A percentile compares a stretch with the other conserved stretches of the same genome.
Evolutionary conservation across 768 basidiomycete species (phyloP).

Genomic region (Suillus subalutaceus): DNA sequence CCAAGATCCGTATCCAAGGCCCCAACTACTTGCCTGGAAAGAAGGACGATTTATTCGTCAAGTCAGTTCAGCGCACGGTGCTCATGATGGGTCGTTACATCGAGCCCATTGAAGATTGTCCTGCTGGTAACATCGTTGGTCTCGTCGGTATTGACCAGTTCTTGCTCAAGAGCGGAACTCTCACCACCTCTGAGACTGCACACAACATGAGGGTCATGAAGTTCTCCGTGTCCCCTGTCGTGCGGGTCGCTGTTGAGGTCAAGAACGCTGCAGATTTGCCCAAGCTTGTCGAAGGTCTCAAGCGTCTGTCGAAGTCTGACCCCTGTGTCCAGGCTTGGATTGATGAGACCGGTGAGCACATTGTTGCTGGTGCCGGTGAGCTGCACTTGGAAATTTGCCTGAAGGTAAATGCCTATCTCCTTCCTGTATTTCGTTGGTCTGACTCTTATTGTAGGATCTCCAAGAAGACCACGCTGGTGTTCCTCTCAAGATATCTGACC

Average conservation of each 20-base stretch:
- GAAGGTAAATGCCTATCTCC: slow-evolving; percentile 58
- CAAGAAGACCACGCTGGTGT: slow-evolving; percentile 99
- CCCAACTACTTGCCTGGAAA: slow-evolving; percentile 98
- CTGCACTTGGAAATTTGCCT: slow-evolving; percentile 99
- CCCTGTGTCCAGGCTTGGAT: slow-evolving; percentile 99
- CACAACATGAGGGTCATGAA: slow-evolving; percentile 99
- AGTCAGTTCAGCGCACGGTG: slow-evolving; percentile 97
- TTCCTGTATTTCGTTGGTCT: background rate
- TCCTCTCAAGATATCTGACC: slow-evolving; percentile 96
- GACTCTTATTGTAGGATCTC: slow-evolving; percentile 66
- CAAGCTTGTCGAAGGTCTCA: slow-evolving; percentile 99
- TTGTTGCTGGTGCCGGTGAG: slow-evolving; percentile 99
- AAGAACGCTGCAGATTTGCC: slow-evolving; percentile 99
- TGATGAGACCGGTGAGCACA: slow-evolving; percentile 91
- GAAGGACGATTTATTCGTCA: slow-evolving; percentile 98
- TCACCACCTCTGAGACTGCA: slow-evolving; percentile 96
- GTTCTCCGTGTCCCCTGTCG: slow-evolving; percentile 99
- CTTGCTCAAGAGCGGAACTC: slow-evolving; percentile 98
- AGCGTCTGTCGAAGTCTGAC: slow-evolving; percentile 99
- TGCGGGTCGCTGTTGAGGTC: slow-evolving; percentile 98
- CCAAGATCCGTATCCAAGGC: slow-evolving; percentile 99
- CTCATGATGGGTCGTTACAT: slow-evolving; percentile 99
- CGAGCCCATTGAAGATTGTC: slow-evolving; percentile 99
- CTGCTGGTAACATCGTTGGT: slow-evolving; percentile 97
- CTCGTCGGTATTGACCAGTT: slow-evolving; percentile 99